Percentiles rank a stretch among this genome's conserved stretches.
phyloP scores from a whole-genome alignment of 768 basidiomycete species.

The Lactarius evosmus region DNA sequence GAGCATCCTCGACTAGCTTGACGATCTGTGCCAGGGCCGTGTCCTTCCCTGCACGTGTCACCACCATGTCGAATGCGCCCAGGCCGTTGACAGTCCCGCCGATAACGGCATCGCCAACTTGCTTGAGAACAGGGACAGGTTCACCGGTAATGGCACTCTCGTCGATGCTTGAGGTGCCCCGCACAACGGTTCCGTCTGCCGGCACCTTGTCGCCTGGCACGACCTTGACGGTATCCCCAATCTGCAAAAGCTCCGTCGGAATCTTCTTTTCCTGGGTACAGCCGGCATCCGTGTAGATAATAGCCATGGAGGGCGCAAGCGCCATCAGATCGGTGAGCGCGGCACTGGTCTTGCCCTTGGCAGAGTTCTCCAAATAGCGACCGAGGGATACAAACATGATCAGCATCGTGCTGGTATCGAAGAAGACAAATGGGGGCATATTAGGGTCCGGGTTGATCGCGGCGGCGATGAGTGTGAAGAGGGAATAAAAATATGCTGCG shows the following conservation, averaged over 20 bases:
- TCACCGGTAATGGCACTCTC: slow-evolving; percentile 98
- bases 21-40: slow-evolving; percentile 97
- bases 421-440: slow-evolving; percentile 85
- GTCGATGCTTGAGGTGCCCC: slow-evolving; percentile 85
- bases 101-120: slow-evolving; percentile 80
- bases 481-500: slow-evolving; percentile 89
- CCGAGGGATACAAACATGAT: slow-evolving; percentile 97
- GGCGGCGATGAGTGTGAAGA: slow-evolving; percentile 64
- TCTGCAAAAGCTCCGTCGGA: slow-evolving; percentile 90
- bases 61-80: slow-evolving; percentile 95
- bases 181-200: slow-evolving; percentile 88
- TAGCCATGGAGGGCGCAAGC: slow-evolving; percentile 92
- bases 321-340: slow-evolving; percentile 96
- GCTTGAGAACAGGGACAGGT: slow-evolving; percentile 83
- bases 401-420: slow-evolving; percentile 98
- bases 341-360: slow-evolving; percentile 95
- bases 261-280: slow-evolving; percentile 88
- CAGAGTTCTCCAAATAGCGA: slow-evolving; percentile 92
- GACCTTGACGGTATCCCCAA: slow-evolving; percentile 89
- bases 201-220: slow-evolving; percentile 97
- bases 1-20: slow-evolving; percentile 94
- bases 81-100: slow-evolving; percentile 96
- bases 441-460: slow-evolving; percentile 58
- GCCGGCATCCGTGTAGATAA: slow-evolving; percentile 84
- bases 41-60: slow-evolving; percentile 93